Percentiles rank a stretch among this genome's conserved stretches.
These are phyloP conservation scores for Nicotiana tomentosiformis DNA, from an alignment of 257 asterid species.

Conservation along the genomic window DNA sequence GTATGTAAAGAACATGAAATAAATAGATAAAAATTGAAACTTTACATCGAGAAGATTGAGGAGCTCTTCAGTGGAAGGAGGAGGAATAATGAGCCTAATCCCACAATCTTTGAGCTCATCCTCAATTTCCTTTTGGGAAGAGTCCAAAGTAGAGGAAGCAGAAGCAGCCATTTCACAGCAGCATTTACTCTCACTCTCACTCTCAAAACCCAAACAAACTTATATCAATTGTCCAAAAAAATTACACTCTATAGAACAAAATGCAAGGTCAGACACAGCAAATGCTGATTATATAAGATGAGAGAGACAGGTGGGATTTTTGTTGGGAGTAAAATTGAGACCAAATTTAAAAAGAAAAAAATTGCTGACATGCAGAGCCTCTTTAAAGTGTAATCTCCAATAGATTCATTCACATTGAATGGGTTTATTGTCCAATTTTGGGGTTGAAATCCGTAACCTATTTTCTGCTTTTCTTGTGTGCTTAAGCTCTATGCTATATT, in stretches of 20 bases:
- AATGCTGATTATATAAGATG: background rate
- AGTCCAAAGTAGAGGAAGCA: background rate
- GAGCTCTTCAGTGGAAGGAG: slow-evolving; percentile 9
- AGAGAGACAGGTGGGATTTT: background rate
- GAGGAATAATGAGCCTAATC: background rate
- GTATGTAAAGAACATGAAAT: background rate
- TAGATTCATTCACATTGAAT: background rate
- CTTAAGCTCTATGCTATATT: background rate
- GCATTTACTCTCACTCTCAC: background rate
- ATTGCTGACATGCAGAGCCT: background rate
- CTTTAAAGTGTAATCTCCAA: background rate
- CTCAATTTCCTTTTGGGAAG: background rate
- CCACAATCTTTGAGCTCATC: background rate
- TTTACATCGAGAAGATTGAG: slow-evolving; percentile 12
- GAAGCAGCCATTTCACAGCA: background rate
- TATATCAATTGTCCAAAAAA: background rate
- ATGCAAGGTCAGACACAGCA: background rate
- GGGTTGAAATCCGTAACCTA: background rate
- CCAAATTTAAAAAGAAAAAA: background rate
- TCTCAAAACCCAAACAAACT: background rate
- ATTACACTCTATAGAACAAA: background rate
- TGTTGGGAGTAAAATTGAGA: background rate
- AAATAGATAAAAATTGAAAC: background rate
- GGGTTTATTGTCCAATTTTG: background rate
- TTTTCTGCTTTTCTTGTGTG: background rate